These are phyloP conservation scores for Cercospora zeae-maydis DNA, from an alignment of 2,329 filamentous ascomycete genomes.

Conservation along the genomic window DNA sequence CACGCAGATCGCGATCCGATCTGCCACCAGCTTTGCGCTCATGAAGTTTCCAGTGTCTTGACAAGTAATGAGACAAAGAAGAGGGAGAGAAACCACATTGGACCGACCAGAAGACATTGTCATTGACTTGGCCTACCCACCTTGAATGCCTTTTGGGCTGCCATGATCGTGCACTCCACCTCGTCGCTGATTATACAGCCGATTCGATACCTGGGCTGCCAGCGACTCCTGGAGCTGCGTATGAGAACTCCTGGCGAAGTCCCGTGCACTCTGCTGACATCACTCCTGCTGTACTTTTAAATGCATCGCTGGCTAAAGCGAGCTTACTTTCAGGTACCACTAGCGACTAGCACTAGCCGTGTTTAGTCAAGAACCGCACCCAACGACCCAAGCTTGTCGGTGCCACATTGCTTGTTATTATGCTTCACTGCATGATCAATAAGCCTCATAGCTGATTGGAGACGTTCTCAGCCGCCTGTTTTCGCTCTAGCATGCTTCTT, in stretches of 20 bases:
- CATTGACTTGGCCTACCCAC: not conserved
- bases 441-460: not conserved
- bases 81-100: not conserved
- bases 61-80: too few relatives aligned
- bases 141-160: not conserved
- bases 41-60: not conserved
- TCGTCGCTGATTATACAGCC: not conserved
- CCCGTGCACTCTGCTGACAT: slow-evolving; percentile 3
- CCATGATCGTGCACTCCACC: not conserved
- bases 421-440: not conserved
- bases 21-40: not conserved
- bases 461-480: not conserved
- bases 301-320: not conserved
- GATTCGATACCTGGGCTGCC: not conserved
- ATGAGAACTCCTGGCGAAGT: not conserved
- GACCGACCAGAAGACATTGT: not conserved
- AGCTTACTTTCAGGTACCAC: not conserved
- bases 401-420: not conserved
- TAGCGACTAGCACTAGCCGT: not conserved
- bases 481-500: not conserved
- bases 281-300: not conserved
- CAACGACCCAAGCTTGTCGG: not conserved
- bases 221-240: not conserved
- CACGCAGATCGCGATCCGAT: not conserved
- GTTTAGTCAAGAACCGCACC: not conserved